Percentiles rank a stretch among this genome's conserved stretches.
These are phyloP conservation scores for Hebeloma cylindrosporum DNA, from an alignment of 768 basidiomycete species.

Conservation along the genomic window DNA sequence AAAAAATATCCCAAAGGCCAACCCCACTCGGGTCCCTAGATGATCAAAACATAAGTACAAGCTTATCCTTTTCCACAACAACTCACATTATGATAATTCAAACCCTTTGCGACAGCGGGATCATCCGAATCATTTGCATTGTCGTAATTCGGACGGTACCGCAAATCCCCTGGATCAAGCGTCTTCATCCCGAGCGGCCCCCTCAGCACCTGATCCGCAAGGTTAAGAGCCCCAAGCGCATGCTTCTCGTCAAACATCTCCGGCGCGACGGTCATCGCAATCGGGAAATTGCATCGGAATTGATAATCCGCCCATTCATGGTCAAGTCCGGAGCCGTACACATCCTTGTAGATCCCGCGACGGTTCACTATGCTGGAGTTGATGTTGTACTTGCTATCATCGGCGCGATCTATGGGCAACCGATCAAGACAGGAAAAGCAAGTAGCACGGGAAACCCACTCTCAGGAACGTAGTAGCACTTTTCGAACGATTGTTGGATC, in stretches of 20 bases:
- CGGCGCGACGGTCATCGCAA: slow-evolving; percentile 96
- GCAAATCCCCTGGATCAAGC: slow-evolving; percentile 80
- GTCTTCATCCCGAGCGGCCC: slow-evolving; percentile 97
- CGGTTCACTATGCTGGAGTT: slow-evolving; percentile 74
- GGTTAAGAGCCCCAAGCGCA: slow-evolving; percentile 73
- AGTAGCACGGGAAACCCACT: slow-evolving; percentile 44
- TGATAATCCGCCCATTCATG: slow-evolving; percentile 99
- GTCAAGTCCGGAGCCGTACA: slow-evolving; percentile 83
- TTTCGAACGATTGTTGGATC: slow-evolving; percentile 86
- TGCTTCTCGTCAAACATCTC: slow-evolving; percentile 85
- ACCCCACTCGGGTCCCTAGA: slow-evolving; percentile 88
- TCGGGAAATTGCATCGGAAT: slow-evolving; percentile 88
- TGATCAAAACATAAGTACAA: slow-evolving; percentile 19
- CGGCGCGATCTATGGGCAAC: slow-evolving; percentile 53
- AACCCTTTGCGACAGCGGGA: slow-evolving; percentile 80
- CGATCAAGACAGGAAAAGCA: not conserved
- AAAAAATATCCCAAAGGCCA: slow-evolving; percentile 97
- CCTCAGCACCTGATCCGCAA: slow-evolving; percentile 82
- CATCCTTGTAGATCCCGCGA: slow-evolving; percentile 98
- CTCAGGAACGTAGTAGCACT: slow-evolving; percentile 84
- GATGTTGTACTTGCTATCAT: slow-evolving; percentile 72
- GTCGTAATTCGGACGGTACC: slow-evolving; percentile 91
- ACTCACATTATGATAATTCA: slow-evolving; percentile 89
- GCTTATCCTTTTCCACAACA: not conserved
- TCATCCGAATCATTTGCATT: slow-evolving; percentile 93